A percentile compares a stretch with the other conserved stretches of the same genome.
Conservation (phyloP, 768 basidiomycete species). For the Termitomyces sp. region DNA sequence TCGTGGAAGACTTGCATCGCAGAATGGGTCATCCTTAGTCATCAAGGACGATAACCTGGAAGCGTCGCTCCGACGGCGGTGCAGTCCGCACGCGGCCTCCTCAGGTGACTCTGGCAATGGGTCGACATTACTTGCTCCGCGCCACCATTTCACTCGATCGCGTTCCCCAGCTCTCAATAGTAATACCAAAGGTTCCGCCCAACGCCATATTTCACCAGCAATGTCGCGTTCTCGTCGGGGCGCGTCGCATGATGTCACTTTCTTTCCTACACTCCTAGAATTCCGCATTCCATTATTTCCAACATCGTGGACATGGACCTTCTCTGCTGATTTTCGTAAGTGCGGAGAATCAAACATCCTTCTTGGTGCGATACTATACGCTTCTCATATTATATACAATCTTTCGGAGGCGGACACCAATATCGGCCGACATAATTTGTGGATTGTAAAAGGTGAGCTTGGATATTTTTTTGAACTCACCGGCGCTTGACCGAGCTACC, state of each 20-base stretch:
- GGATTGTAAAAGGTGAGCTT: constrained; percentile 49
- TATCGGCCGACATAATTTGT: constrained; percentile 30
- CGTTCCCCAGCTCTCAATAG: constrained; percentile 55
- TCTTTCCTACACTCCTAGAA: constrained; percentile 49
- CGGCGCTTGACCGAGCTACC: constrained; percentile 3
- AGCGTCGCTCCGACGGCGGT: constrained; percentile 24
- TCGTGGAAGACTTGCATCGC: constrained; percentile 42
- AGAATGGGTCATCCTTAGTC: constrained; percentile 21
- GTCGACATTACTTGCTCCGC: constrained; percentile 28
- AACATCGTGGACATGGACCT: constrained; percentile 34
- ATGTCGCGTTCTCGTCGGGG: constrained; percentile 39
- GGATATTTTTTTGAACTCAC: not conserved
- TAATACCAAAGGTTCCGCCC: constrained; percentile 29
- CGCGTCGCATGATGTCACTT: constrained; percentile 19
- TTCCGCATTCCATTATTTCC: constrained; percentile 43
- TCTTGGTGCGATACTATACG: constrained; percentile 57
- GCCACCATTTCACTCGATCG: constrained; percentile 65
- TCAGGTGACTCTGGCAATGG: constrained; percentile 37
- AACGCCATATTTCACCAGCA: constrained; percentile 37
- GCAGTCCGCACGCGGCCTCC: constrained; percentile 31
- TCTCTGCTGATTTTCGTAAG: constrained; percentile 60
- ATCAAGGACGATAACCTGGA: constrained; percentile 22
- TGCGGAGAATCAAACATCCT: constrained; percentile 65
- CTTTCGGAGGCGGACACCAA: constrained; percentile 22
- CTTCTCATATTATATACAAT: constrained; percentile 45